Base-by-base conservation (phyloP, 805 yeast genomes). In the Priceomyces medius region DNA sequence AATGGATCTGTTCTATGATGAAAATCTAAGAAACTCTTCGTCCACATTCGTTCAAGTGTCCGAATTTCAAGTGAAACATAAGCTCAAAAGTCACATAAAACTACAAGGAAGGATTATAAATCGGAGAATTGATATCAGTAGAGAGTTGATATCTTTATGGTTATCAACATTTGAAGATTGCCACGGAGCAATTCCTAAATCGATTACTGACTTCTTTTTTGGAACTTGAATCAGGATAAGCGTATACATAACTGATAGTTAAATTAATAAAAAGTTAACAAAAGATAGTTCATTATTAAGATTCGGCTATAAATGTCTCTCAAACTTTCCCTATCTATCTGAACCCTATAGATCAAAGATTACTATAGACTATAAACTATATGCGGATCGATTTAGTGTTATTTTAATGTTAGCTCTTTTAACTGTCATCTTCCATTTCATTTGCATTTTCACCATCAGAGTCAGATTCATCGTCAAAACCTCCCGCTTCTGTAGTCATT, bases 401-500 rank as follows among this genome's bases (percentile, higher is more conserved):
- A n/a, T n/a, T n/a, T n/a, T n/a, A n/a, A n/a, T n/a, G n/a, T n/a
- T n/a, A n/a, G n/a, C n/a, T n/a, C n/a, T n/a, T 10, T 26, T 14
- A 9, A n/a, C 9, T 26, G n/a, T 51, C 54, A 18, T 48, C 54
- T 18, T 54, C 55, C 16, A 49, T 50, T 16, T 50, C 57, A 20
- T 51, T 59, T 20, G 49, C 71, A 18, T 57, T 67, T 27, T 60
- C 74, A 6, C 63, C 73, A 4, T 73, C 83, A 37, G 76, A 80
- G 16, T 75, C 80, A n/a, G 74, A 77, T 17, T 80, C 85, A 32
- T 77, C 82, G 14, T 63, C 68, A 35, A 60, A 52, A 19, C 74
- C 80, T 41, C 81, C 83, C 20, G 79, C 79, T 45, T 83, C 88
- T 28, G 82, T 80, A 35, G 79, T 74, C 60, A 83, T 63, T 34